Percentiles rank a stretch among this genome's conserved stretches.
Conservation (phyloP, 176 grass and related monocot genomes). For the Pontederia crassipes region DNA sequence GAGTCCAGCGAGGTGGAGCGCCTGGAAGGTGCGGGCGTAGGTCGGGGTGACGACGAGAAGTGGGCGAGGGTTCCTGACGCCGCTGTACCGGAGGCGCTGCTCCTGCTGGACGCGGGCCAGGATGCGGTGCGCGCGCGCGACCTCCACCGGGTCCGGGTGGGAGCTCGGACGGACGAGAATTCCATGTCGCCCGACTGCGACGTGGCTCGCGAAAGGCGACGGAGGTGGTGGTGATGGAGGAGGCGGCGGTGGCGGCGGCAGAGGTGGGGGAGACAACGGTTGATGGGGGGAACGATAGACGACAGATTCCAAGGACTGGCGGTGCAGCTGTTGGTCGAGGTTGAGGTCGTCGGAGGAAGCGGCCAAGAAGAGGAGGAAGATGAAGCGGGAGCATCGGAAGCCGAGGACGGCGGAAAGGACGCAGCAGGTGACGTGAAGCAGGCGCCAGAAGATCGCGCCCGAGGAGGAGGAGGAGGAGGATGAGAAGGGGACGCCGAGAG, state of each 20-base stretch:
- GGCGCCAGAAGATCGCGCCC: background rate
- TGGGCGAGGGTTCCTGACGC: conserved; percentile 1
- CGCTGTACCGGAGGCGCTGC: conserved; percentile 18
- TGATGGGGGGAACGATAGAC: background rate
- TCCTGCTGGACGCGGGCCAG: conserved; percentile 24
- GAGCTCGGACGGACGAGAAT: conserved; percentile 13
- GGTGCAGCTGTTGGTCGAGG: conserved; percentile 2
- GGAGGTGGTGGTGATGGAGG: background rate
- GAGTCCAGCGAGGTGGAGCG: conserved; percentile 15
- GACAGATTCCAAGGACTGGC: too few relatives aligned
- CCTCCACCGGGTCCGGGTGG: conserved; percentile 14
- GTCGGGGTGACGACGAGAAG: conserved; percentile 30
- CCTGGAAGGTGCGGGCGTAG: conserved; percentile 24
- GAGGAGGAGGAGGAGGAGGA: background rate
- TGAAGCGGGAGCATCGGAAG: background rate
- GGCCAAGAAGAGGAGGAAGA: conserved; percentile 1
- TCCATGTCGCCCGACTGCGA: conserved; percentile 9
- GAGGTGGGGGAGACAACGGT: background rate
- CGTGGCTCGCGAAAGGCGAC: background rate
- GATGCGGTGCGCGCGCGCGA: conserved; percentile 16
- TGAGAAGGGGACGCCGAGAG: background rate
- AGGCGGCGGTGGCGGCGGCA: background rate
- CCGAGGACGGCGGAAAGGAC: too few relatives aligned
- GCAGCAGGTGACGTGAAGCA: too few relatives aligned
- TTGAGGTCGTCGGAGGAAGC: conserved; percentile 3